These are phyloP conservation scores for Salinomyces thailandicus DNA, from an alignment of 2,329 filamentous ascomycete species.

Conservation along the genomic window DNA sequence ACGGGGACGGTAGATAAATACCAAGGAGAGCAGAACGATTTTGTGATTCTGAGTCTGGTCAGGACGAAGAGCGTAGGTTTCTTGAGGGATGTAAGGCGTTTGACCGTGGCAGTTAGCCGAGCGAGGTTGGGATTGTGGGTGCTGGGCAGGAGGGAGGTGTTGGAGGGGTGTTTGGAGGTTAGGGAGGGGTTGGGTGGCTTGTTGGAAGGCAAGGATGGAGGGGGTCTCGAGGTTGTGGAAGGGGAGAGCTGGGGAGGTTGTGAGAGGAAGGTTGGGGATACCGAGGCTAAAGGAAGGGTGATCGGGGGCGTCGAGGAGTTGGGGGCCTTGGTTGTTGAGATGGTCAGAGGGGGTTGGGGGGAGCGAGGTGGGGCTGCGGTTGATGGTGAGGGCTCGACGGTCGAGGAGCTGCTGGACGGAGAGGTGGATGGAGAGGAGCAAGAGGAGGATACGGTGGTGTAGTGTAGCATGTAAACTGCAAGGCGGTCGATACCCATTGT, in stretches of 20 bases:
- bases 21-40: conserved; percentile 98
- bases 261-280: too few relatives aligned
- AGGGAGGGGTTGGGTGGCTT: conserved; percentile 75
- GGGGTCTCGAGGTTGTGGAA: too few relatives aligned
- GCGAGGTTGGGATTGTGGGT: conserved; percentile 87
- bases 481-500: too few relatives aligned
- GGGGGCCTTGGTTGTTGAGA: conserved; percentile 92
- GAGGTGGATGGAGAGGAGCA: too few relatives aligned
- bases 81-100: conserved; percentile 79
- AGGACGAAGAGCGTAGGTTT: conserved; percentile 85
- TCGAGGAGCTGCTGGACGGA: neutral
- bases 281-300: too few relatives aligned
- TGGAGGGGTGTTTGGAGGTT: conserved; percentile 80
- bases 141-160: conserved; percentile 76
- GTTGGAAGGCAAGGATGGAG: too few relatives aligned
- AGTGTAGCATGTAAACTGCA: too few relatives aligned
- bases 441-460: too few relatives aligned
- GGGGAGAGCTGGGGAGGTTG: too few relatives aligned
- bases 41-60: conserved; percentile 87
- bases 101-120: conserved; percentile 89
- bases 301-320: conserved; percentile 76
- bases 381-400: conserved; percentile 4
- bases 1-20: conserved; percentile 98
- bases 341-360: too few relatives aligned
- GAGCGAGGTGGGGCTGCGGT: conserved; percentile 8